Percentiles rank a stretch among this genome's conserved stretches.
phyloP scores from a whole-genome alignment of 2,329 filamentous ascomycete species.

The Raffaelea albimanens region DNA sequence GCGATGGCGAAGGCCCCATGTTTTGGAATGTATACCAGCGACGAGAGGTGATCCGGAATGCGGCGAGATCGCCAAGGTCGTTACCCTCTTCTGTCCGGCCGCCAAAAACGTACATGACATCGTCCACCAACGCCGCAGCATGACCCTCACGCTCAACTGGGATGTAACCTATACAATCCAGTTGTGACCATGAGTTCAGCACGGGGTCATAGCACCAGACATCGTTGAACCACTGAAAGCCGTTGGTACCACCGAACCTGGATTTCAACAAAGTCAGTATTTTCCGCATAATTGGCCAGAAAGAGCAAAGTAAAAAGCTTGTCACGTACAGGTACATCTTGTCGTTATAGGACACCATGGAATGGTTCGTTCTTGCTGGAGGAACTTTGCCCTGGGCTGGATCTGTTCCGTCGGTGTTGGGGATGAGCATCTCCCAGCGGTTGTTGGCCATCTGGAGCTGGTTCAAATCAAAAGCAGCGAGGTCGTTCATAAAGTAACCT shows the following conservation, averaged over 20 bases:
- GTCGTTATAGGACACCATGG: conserved; percentile 83
- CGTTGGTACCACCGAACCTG: conserved; percentile 96
- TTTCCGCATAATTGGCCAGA: too few species aligned
- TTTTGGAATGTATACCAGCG: conserved; percentile 99
- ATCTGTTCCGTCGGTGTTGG: conserved; percentile 56
- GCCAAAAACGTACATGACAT: conserved; percentile 99
- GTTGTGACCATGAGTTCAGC: conserved; percentile 72
- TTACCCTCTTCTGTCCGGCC: conserved; percentile 88
- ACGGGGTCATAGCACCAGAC: conserved; percentile 93
- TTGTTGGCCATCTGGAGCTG: conserved; percentile 85
- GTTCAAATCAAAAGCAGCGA: conserved; percentile 92
- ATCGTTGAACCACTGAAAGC: conserved; percentile 95
- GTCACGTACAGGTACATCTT: conserved; percentile 77
- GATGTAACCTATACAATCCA: conserved; percentile 97
- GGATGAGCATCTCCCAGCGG: conserved; percentile 86
- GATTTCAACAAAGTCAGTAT: conserved; percentile 2
- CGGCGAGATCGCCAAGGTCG: conserved; percentile 87
- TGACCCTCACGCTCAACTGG: conserved; percentile 90
- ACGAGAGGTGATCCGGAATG: conserved; percentile 63
- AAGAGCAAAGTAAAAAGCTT: neutral
- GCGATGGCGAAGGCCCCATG: conserved; percentile 92
- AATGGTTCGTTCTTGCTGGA: conserved; percentile 88
- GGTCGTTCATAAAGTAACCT: conserved; percentile 95
- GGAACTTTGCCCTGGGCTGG: conserved; percentile 59
- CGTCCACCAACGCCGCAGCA: conserved; percentile 83